phyloP scores from a whole-genome alignment of 1,139 yeast species.

The Saccharomycopsis hybrid region DNA sequence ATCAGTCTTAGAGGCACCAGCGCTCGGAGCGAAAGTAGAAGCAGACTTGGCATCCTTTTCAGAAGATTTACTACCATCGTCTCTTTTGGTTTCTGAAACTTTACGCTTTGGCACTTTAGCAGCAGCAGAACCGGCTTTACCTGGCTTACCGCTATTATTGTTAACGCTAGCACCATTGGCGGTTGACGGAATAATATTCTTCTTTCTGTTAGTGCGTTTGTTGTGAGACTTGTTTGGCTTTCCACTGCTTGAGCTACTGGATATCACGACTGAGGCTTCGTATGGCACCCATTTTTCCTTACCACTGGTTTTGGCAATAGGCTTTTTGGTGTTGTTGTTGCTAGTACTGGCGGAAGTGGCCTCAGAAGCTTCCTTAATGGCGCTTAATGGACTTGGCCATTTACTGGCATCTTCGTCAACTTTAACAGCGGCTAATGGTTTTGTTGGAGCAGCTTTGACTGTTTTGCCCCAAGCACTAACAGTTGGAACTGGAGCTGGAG shows the following conservation, averaged over 20 bases:
- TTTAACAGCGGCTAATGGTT: conserved; percentile 27
- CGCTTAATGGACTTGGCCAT: conserved; percentile 52
- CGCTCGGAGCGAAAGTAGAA: not conserved
- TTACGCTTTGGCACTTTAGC: conserved; percentile 3
- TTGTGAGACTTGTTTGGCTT: conserved; percentile 12
- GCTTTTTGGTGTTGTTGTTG: conserved; percentile 23
- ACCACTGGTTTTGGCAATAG: conserved; percentile 47
- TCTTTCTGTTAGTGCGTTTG: conserved; percentile 17
- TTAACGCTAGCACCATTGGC: not conserved
- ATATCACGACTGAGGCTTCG: conserved; percentile 20
- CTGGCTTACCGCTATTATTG: not conserved
- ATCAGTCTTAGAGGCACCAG: not conserved
- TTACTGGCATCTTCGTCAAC: conserved; percentile 29
- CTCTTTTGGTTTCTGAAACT: not conserved
- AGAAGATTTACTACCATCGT: not conserved
- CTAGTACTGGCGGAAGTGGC: not conserved
- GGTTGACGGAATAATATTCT: not conserved
- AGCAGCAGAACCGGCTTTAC: conserved; percentile 3
- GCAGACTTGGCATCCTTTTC: not conserved
- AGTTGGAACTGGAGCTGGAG: conserved; percentile 75
- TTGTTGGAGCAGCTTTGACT: conserved; percentile 22
- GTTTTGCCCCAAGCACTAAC: conserved; percentile 64
- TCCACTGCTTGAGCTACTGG: not conserved
- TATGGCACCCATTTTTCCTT: conserved; percentile 50
- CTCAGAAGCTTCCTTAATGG: conserved; percentile 20